Evolutionary conservation across 2,329 filamentous ascomycete species (phyloP).

Genomic region (Alternaria tenuissima): DNA sequence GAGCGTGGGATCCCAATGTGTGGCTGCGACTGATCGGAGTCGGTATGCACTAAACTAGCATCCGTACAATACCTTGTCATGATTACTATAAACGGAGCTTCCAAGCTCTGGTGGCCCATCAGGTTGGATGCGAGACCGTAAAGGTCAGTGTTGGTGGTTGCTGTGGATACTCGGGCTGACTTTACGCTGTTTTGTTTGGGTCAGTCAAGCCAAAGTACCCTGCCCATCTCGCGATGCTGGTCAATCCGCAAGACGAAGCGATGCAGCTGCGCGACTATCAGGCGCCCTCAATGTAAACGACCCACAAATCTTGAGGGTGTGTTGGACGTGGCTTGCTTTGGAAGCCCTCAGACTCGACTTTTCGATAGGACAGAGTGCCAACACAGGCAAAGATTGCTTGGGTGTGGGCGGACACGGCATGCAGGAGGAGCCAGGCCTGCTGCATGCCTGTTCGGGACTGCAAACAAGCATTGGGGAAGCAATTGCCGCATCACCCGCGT

Average conservation of each 20-base stretch:
- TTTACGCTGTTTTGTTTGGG: slow-evolving; percentile 1
- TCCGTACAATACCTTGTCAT: not conserved
- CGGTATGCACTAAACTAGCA: not conserved
- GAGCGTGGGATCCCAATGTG: not conserved
- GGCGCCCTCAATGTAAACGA: slow-evolving; percentile 4
- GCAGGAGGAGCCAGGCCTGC: slow-evolving; percentile 13
- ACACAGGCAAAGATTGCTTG: slow-evolving; percentile 9
- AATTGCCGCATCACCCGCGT: slow-evolving; percentile 13
- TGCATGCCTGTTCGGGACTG: slow-evolving; percentile 3
- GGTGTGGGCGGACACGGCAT: slow-evolving; percentile 4
- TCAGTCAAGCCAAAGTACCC: not conserved
- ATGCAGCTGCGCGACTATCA: not conserved
- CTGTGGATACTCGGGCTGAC: not conserved
- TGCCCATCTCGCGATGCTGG: slow-evolving; percentile 9
- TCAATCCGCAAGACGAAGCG: not conserved
- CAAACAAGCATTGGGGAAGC: slow-evolving; percentile 17
- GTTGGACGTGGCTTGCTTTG: slow-evolving; percentile 2
- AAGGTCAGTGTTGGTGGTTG: not conserved
- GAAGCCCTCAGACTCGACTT: slow-evolving; percentile 6
- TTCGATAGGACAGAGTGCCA: slow-evolving; percentile 3
- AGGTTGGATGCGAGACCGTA: not conserved
- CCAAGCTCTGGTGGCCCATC: slow-evolving; percentile 1
- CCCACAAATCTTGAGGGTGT: not conserved
- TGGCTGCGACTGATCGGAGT: slow-evolving; percentile 7
- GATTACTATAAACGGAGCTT: slow-evolving; percentile 1